phyloP scores from a whole-genome alignment of 805 yeast species.

The Huiozyma naganishii region DNA sequence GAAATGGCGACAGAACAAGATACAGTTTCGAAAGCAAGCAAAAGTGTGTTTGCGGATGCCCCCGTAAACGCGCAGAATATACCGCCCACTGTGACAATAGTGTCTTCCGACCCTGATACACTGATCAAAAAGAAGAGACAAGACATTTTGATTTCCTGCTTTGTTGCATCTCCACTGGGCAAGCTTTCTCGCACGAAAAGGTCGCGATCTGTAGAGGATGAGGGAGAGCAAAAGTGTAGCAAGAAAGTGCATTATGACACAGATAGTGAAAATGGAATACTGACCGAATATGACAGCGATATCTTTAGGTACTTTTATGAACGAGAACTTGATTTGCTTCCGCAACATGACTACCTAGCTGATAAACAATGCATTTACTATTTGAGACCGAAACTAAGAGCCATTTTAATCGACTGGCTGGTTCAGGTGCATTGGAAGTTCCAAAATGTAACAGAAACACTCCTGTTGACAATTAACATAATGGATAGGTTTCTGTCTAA shows the following conservation, averaged over 20 bases:
- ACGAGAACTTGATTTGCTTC: conserved; percentile 57
- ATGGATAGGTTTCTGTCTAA: conserved; percentile 79
- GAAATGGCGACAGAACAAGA: too few relatives aligned
- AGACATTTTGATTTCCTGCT: background rate
- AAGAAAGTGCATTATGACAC: background rate
- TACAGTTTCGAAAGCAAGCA: too few relatives aligned
- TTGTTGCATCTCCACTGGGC: conserved; percentile 1
- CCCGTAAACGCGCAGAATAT: background rate
- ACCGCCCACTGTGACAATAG: background rate
- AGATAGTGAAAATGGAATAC: background rate
- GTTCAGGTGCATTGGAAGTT: conserved; percentile 81
- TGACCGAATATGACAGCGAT: conserved; percentile 70
- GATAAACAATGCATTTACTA: conserved; percentile 41
- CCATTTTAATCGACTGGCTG: conserved; percentile 83
- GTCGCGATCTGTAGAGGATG: background rate
- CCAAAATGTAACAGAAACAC: conserved; percentile 73
- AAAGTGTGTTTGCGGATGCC: background rate
- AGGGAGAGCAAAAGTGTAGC: background rate
- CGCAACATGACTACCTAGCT: conserved; percentile 52
- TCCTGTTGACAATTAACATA: conserved; percentile 69
- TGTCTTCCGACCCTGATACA: conserved; percentile 1
- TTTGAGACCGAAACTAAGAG: conserved; percentile 71
- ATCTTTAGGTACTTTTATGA: conserved; percentile 67
- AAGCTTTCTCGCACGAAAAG: background rate
- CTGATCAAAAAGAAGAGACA: conserved; percentile 1